phyloP scores from a whole-genome alignment of 2,329 filamentous ascomycete species.

The Neodidymelliopsis sp. region DNA sequence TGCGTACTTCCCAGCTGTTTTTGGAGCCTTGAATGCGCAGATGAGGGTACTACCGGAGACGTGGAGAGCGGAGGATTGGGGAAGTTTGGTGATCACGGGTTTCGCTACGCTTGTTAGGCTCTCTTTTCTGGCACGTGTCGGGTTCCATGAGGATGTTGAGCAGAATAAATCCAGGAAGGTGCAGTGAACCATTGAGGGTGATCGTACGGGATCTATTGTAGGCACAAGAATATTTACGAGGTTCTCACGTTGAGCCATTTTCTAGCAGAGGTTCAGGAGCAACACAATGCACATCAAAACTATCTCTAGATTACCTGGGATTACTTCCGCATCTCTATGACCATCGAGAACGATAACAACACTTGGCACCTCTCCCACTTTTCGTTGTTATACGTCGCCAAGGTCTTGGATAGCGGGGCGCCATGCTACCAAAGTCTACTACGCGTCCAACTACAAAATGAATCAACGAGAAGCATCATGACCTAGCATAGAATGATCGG shows the following conservation, averaged over 20 bases:
- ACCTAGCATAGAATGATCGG: constrained; percentile 52
- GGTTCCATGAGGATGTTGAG: constrained; percentile 21
- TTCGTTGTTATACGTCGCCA: constrained; percentile 3
- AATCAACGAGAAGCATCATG: constrained; percentile 53
- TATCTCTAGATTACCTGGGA: background rate
- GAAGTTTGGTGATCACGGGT: constrained; percentile 43
- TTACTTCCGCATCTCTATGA: background rate
- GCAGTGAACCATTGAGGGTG: background rate
- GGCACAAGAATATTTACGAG: no score
- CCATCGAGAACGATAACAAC: background rate
- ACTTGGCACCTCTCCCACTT: constrained; percentile 1
- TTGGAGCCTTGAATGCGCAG: constrained; percentile 25
- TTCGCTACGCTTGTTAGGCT: constrained; percentile 30
- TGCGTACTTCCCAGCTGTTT: constrained; percentile 31
- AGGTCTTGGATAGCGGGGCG: constrained; percentile 10
- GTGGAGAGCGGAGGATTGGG: constrained; percentile 38
- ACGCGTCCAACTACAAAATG: background rate
- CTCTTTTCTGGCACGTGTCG: constrained; percentile 30
- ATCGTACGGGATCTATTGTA: no score
- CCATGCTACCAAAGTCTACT: no score
- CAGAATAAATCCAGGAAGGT: background rate
- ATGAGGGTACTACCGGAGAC: constrained; percentile 18
- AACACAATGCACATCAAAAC: no score
- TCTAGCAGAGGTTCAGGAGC: no score
- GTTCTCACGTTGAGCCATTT: no score